Base-by-base conservation (phyloP, 2,329 filamentous ascomycete species). In the Colletotrichum sp. region DNA sequence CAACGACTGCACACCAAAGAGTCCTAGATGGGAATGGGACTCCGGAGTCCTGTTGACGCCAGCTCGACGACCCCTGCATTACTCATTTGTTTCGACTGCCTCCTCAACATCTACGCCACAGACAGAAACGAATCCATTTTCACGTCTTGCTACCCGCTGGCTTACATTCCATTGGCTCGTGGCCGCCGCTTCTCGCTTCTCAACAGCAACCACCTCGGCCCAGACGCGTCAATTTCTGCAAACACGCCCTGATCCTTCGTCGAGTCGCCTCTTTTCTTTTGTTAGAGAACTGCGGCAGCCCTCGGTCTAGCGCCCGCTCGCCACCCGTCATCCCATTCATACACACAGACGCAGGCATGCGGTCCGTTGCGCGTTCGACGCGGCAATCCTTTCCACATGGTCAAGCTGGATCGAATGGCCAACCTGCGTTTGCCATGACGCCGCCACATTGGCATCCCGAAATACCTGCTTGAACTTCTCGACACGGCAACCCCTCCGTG, bases 311-410 rank as follows among this genome's bases (percentile, higher is more conserved):
- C 68, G 39, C 21, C 28, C 16, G 55, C 30, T 72, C n/a, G 55
- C 24, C 68, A 72, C 70, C 63, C 28, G 64, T 55, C 62, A 67
- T 68, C 57, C 36, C 69, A 44, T 60, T 57, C 3, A 72, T 44
- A 75, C 39, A 63, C 72, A 63, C 72, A 75, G 55, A 63, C 69
- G 68, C 72, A 60, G 66, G 12, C 52, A 24, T 57, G 21, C 66
- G 52, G 66, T 39, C 52, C 66, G 52, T 68, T 60, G 34, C 66
- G 52, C 66, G 32, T 68, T 30, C 55, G 15, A 16, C 15, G 32
- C 66, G 66, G 66, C 65, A 44, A 60, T 44, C 21, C 52, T 68
- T 44, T 44, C 30, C 52, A 21, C 52, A 28, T 68, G 9, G 13
- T 21, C 24, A 66, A 30, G 24, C 34, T 44, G 24, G 13, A 66